Evolutionary conservation across 805 yeast genomes (phyloP), one percentile per base, ranked within the genome.

Genomic region (Pichia rugopelliculosa): DNA sequence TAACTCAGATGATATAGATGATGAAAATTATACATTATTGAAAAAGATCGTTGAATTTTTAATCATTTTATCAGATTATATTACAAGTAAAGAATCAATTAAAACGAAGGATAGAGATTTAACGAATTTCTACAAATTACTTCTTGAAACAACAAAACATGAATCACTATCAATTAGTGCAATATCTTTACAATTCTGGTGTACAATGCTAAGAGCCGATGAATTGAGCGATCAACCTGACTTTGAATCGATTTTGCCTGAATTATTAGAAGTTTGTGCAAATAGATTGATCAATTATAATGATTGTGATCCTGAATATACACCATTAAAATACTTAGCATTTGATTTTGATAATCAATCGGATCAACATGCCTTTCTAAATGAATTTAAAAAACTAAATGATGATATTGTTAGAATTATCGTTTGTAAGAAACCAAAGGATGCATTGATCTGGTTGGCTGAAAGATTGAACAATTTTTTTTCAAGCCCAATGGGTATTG

Each of bases 41-140:
- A 93, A 93, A 62, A 91, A 91, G 66, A 75, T 91, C 15, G 96
- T 90, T 5, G 99, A 93, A 61, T 85, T 91, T 87, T 79, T 90
- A 30, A 95, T 93, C 22, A 84, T 89, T 0, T 68, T 88, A 44
- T 84, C 93, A 53, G 95, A 87, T 56, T 84, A 84, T 58, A 73
- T 90, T 50, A 84, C 51, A 11, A 45, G 47, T 27, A 42, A 47
- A 41, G 50, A 45, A 11, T 44, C 49, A 3, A 53, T 47, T 30
- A 49, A 47, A 40, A 82, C 71, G 41, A 76, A 75, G 21, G 65
- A 71, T 20, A 71, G 85, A 2, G 95, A 87, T 59, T 69, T 86
- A 7, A 73, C 72, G 26, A 79, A 76, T 44, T 93, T 87, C 60
- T 73, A 89, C 53, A 75, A 76, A 47, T 73, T 93, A 21, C 88